phyloP scores from a whole-genome alignment of 148 eudicot species.

The Rhododendron kiyosumense region DNA sequence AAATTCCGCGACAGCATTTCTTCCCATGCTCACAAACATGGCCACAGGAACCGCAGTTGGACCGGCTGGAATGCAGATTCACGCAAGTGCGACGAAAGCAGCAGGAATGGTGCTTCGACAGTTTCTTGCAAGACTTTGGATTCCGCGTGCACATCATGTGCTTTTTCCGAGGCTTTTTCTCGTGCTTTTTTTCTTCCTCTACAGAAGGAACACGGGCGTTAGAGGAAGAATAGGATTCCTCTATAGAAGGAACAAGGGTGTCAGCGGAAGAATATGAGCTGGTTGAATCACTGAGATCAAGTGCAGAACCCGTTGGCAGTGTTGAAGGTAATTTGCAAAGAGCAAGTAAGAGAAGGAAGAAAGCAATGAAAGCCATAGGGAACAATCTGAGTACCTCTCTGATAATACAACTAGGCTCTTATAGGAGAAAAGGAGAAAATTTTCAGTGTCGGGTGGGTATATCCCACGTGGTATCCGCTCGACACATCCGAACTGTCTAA shows the following conservation, averaged over 20 bases:
- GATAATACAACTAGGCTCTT: neutral
- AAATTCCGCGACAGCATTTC: slow-evolving; percentile 1
- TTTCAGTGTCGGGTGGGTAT: no score
- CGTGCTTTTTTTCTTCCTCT: neutral
- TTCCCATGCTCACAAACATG: slow-evolving; percentile 2
- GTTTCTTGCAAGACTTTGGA: slow-evolving; percentile 2
- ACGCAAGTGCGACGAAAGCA: neutral
- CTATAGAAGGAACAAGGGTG: neutral
- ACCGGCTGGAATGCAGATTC: neutral
- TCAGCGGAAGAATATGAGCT: neutral
- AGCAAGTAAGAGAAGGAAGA: neutral
- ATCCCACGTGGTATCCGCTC: no score
- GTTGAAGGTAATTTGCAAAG: neutral
- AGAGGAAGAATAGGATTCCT: neutral
- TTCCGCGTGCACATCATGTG: neutral
- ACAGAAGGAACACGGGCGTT: neutral
- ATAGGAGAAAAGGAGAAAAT: neutral
- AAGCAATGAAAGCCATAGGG: neutral
- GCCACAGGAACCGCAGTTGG: slow-evolving; percentile 1
- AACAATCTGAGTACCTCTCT: neutral
- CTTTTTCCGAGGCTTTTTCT: neutral
- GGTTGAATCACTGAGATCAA: neutral
- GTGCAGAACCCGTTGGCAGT: neutral
- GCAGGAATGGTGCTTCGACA: neutral
- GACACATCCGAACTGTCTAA: no score